phyloP scores from a whole-genome alignment of 2,329 filamentous ascomycete species.

The Aspergillus puulaauensis region DNA sequence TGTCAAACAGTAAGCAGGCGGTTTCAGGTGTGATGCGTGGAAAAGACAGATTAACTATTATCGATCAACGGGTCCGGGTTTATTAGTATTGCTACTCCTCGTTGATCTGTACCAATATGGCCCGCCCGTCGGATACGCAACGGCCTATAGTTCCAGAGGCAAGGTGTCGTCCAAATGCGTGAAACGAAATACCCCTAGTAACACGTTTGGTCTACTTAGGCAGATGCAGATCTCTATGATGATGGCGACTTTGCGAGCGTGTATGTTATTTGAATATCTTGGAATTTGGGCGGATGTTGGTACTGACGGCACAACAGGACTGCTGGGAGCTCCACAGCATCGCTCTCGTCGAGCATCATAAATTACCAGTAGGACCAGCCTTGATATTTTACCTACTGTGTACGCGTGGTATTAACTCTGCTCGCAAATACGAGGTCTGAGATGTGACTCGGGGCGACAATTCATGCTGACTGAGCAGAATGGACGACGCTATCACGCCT shows the following conservation, averaged over 20 bases:
- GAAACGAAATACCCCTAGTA: no score
- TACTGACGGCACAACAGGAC: background rate
- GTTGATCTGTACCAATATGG: background rate
- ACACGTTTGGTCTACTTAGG: background rate
- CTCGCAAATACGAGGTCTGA: conserved; percentile 13
- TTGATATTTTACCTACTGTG: background rate
- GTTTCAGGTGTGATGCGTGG: no score
- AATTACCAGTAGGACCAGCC: conserved; percentile 18
- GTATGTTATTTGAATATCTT: background rate
- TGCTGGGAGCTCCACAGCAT: conserved; percentile 14
- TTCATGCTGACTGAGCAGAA: conserved; percentile 15
- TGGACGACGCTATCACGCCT: conserved; percentile 25
- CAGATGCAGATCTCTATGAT: conserved; percentile 8
- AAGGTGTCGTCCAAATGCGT: background rate
- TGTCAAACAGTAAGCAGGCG: no score
- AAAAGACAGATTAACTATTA: no score
- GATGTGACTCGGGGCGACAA: background rate
- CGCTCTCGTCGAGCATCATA: conserved; percentile 18
- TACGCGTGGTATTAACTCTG: background rate
- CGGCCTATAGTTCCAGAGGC: conserved; percentile 7
- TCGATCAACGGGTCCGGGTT: no score
- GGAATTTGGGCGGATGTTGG: background rate
- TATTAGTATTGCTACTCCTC: no score
- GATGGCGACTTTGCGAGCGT: conserved; percentile 10
- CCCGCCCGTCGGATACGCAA: background rate